Conservation (phyloP, 306 rosid genomes). For the Aeschynomene evenia region DNA sequence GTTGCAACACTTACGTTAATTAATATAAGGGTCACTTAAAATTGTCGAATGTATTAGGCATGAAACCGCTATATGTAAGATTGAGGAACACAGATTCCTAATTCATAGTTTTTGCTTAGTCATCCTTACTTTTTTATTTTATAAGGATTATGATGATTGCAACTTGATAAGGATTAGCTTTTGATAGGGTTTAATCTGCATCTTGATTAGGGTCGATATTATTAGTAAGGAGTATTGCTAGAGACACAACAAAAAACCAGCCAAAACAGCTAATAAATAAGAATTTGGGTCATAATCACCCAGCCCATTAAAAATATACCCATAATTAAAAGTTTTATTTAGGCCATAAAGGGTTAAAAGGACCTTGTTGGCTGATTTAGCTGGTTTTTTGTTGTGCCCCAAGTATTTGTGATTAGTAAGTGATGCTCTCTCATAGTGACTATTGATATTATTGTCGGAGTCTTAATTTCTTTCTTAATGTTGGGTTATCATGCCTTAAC, state of each 20-base stretch:
- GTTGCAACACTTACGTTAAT: not conserved
- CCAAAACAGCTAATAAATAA: no score
- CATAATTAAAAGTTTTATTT: no score
- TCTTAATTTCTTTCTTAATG: not conserved
- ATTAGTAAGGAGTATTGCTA: no score
- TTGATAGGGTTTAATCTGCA: not conserved
- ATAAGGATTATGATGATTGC: not conserved
- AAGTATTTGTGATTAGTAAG: not conserved
- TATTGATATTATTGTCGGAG: not conserved
- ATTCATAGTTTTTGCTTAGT: not conserved
- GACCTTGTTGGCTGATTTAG: no score
- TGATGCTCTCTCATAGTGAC: not conserved
- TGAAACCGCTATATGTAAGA: not conserved
- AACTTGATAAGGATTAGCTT: not conserved
- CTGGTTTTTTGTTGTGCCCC: no score
- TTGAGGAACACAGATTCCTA: not conserved
- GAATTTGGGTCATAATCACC: no score
- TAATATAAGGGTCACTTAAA: not conserved
- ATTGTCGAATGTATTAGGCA: not conserved
- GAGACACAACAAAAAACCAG: no score
- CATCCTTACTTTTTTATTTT: not conserved
- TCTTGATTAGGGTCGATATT: not conserved
- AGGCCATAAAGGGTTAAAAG: no score
- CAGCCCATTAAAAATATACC: no score
- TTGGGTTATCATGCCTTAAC: not conserved